These are phyloP conservation scores for Cyclaneusma minus DNA, from an alignment of 2,329 filamentous ascomycete genomes.

Conservation along the genomic window DNA sequence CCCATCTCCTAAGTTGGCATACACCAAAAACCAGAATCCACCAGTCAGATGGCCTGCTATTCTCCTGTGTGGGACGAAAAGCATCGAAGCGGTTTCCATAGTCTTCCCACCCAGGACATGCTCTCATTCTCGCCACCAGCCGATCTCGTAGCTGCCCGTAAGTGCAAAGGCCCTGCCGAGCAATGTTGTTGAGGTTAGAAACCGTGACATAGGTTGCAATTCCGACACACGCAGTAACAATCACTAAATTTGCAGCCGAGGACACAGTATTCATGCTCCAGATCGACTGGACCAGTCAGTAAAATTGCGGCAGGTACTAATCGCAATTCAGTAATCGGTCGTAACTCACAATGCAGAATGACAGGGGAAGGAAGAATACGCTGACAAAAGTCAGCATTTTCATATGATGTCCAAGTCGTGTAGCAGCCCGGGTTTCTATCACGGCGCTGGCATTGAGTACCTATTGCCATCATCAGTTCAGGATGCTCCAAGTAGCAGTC, in stretches of 20 bases:
- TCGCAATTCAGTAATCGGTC: neutral
- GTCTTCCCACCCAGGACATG: slow-evolving; percentile 2
- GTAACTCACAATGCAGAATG: slow-evolving; percentile 15
- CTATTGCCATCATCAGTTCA: too few relatives aligned
- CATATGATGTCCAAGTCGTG: slow-evolving; percentile 20
- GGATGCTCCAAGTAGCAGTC: too few relatives aligned
- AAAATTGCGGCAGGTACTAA: too few relatives aligned
- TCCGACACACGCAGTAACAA: slow-evolving; percentile 3
- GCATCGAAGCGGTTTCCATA: slow-evolving; percentile 3
- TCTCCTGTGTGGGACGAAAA: slow-evolving; percentile 4
- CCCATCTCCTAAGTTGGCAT: too few relatives aligned
- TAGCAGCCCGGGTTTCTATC: slow-evolving; percentile 17
- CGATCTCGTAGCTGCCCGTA: slow-evolving; percentile 2
- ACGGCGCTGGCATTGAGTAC: slow-evolving; percentile 15
- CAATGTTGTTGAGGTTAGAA: slow-evolving; percentile 6
- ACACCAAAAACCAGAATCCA: too few relatives aligned
- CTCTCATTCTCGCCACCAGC: slow-evolving; percentile 4
- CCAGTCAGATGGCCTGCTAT: slow-evolving; percentile 6
- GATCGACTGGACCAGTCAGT: slow-evolving; percentile 4
- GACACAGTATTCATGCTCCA: slow-evolving; percentile 5
- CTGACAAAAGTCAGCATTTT: slow-evolving; percentile 23
- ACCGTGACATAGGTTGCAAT: slow-evolving; percentile 6
- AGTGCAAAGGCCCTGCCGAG: slow-evolving; percentile 1
- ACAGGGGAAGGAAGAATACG: slow-evolving; percentile 23
- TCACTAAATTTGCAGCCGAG: slow-evolving; percentile 2